A percentile compares a stretch with the other conserved stretches of the same genome.
These are phyloP conservation scores for Coemansia sp. DNA, from an alignment of 192 early-diverging fungal genomes.

Conservation along the genomic window DNA sequence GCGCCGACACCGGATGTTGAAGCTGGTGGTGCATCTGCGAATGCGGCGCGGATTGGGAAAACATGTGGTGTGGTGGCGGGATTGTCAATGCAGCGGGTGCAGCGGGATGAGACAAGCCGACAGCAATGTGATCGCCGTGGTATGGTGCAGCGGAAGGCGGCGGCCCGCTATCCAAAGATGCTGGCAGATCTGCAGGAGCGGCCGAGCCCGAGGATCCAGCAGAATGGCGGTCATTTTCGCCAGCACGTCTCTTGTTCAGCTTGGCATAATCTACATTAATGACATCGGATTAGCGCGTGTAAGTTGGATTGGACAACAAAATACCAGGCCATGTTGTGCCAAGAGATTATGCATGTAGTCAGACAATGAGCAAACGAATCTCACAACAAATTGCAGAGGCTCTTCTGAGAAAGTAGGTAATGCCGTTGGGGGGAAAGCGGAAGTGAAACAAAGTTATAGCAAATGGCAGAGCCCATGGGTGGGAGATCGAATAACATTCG, in stretches of 20 bases:
- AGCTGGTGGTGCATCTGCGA: not conserved
- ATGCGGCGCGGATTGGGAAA: not conserved
- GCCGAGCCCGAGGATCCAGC: slow-evolving; percentile 6
- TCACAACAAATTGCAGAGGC: not conserved
- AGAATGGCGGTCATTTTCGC: slow-evolving; percentile 24
- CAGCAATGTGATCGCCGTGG: not conserved
- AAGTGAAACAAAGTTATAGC: not conserved
- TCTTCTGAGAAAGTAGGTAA: not conserved
- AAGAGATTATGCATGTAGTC: slow-evolving; percentile 8
- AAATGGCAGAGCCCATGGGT: not conserved
- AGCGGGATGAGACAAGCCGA: not conserved
- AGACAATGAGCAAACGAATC: not conserved
- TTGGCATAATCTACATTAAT: slow-evolving; percentile 52
- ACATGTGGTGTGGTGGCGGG: slow-evolving; percentile 1
- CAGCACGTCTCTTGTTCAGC: slow-evolving; percentile 54
- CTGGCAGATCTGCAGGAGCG: not conserved
- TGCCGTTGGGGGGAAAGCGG: not conserved
- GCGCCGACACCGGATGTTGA: not conserved
- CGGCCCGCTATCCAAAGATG: not conserved
- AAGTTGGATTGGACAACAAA: not conserved
- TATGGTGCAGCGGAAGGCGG: not conserved
- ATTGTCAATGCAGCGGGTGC: slow-evolving; percentile 1
- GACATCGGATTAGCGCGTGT: not conserved
- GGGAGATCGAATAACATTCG: not conserved
- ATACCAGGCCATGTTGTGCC: not conserved